These are phyloP conservation scores for Cladobotryum protrusum DNA, from an alignment of 2,329 filamentous ascomycete genomes.

Conservation along the genomic window DNA sequence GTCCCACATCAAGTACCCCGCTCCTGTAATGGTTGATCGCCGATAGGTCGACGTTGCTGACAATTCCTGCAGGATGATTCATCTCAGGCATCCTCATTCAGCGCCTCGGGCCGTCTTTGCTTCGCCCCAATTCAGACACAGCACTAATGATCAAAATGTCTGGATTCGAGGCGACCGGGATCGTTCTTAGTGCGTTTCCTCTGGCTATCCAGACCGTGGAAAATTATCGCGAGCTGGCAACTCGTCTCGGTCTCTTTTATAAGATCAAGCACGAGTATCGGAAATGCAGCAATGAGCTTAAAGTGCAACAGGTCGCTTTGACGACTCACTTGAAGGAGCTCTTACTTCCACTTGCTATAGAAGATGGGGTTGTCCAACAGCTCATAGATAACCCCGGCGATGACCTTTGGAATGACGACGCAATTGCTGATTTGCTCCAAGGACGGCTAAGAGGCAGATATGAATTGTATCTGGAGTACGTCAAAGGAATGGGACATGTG, in stretches of 20 bases:
- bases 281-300: slow-evolving; percentile 15
- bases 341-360: slow-evolving; percentile 16
- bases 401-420: slow-evolving; percentile 14
- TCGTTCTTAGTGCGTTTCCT: slow-evolving; percentile 15
- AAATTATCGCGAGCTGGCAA: slow-evolving; percentile 10
- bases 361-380: slow-evolving; percentile 14
- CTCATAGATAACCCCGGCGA: slow-evolving; percentile 16
- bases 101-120: not conserved
- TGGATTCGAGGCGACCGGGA: slow-evolving; percentile 14
- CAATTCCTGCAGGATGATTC: not conserved
- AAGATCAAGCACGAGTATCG: slow-evolving; percentile 9
- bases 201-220: slow-evolving; percentile 11
- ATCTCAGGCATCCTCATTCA: not conserved
- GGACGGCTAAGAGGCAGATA: slow-evolving; percentile 15
- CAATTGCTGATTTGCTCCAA: slow-evolving; percentile 9
- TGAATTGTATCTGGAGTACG: slow-evolving; percentile 13
- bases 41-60: no score
- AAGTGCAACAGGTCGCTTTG: slow-evolving; percentile 12
- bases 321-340: slow-evolving; percentile 15
- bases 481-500: slow-evolving; percentile 9
- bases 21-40: no score
- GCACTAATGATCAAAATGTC: slow-evolving; percentile 5
- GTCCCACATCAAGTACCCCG: no score
- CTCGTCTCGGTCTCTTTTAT: slow-evolving; percentile 1
- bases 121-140: not conserved